Evolutionary conservation across 2,329 filamentous ascomycete genomes (phyloP).

Genomic region (Cladobotryum mycophilum): DNA sequence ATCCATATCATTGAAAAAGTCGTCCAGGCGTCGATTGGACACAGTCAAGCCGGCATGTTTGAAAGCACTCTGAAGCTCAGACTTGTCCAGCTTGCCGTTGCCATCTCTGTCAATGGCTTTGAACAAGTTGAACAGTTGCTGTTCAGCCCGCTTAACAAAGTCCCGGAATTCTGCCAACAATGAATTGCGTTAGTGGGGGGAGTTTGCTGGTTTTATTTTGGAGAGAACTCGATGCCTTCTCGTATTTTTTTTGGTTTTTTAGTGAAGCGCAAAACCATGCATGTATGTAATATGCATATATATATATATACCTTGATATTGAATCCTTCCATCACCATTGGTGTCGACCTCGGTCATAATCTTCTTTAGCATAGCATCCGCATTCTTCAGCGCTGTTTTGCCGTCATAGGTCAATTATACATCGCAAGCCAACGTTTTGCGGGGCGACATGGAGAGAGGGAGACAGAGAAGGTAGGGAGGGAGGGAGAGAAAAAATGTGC

Average conservation of each 20-base stretch:
- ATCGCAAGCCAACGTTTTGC: neutral
- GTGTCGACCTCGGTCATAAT: slow-evolving; percentile 80
- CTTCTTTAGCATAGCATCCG: slow-evolving; percentile 73
- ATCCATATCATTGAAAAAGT: slow-evolving; percentile 88
- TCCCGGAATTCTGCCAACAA: slow-evolving; percentile 68
- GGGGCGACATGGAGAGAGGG: neutral
- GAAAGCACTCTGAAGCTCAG: slow-evolving; percentile 77
- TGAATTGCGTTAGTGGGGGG: neutral
- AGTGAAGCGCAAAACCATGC: slow-evolving; percentile 3
- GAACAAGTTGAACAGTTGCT: slow-evolving; percentile 76
- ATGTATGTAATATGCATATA: slow-evolving; percentile 43
- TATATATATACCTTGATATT: slow-evolving; percentile 67
- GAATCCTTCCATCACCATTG: slow-evolving; percentile 81
- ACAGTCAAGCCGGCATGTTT: slow-evolving; percentile 71
- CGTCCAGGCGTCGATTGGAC: slow-evolving; percentile 67
- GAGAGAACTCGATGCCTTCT: neutral
- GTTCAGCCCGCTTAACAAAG: slow-evolving; percentile 84
- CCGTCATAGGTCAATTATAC: neutral
- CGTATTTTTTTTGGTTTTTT: too few relatives aligned
- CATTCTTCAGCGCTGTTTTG: slow-evolving; percentile 69
- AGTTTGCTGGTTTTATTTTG: neutral
- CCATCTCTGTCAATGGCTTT: slow-evolving; percentile 77
- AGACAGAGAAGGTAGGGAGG: neutral
- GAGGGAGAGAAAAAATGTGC: neutral
- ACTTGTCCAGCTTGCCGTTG: slow-evolving; percentile 79